Evolutionary conservation across 495 filamentous ascomycete species (phyloP), one percentile per base, ranked within the genome.

Genomic region (Trichocladium antarcticum): DNA sequence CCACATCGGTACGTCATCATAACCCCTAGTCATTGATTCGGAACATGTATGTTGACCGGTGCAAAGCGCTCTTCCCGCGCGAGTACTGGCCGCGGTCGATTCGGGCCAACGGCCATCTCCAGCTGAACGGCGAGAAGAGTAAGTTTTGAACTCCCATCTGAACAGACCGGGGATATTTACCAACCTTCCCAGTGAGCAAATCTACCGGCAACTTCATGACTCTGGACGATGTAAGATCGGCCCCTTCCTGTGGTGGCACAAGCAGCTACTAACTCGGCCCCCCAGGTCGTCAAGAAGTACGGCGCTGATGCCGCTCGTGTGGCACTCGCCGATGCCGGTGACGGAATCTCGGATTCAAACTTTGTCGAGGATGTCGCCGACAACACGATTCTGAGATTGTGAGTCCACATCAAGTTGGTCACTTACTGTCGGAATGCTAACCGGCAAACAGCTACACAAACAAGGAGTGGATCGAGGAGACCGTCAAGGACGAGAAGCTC

Each of bases 141-240:
- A 27, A 8, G 24, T 27, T n/a, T n/a, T 8, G 8, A 27, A 27
- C 3, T 4, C 4, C 24, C 24, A 4, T 3, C 24, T 27, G 3
- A 27, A 27, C 24, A 8, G 8, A 27, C 4, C 8, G 4, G 24
- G 8, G 8, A 27, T 27, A 8, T 8, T 27, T 27, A 27, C 24
- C 24, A 27, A 27, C 8, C 24, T 8, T 27, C 8, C 24, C 24
- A 27, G 24, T 97, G 92, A 81, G 78, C 65, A 98, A 98, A 71
- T 84, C 78, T 49, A 93, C 87, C 5, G 88, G 90, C 56, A 96
- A 96, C 69, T 98, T 98, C 72, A 74, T 98, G 59, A 98, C 90
- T 17, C 72, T 98, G 21, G 78, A 82, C 53, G 85, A 95, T 42
- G 78, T 27, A 27, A 27, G 24, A 27, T 27, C n/a, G n/a, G 8